A percentile compares a stretch with the other conserved stretches of the same genome.
Conservation (phyloP, 2,329 filamentous ascomycete species). For the Trichocomaceae sp. region DNA sequence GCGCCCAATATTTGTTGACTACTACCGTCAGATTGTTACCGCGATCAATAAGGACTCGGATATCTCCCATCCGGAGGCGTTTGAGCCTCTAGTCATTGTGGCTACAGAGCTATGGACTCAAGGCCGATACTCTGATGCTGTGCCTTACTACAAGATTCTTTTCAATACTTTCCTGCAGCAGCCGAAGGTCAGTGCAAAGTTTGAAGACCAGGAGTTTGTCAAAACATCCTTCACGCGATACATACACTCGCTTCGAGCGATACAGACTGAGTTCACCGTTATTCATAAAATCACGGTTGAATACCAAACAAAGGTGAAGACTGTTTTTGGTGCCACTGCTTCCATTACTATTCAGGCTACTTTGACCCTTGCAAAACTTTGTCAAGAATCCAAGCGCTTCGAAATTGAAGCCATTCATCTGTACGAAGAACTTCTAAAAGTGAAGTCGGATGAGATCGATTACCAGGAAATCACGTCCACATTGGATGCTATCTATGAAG, state of each 20-base stretch:
- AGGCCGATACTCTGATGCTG: conserved; percentile 32
- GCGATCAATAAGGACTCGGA: conserved; percentile 33
- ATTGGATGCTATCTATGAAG: conserved; percentile 34
- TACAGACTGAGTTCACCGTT: conserved; percentile 24
- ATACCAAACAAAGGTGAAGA: conserved; percentile 30
- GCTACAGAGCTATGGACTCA: conserved; percentile 35
- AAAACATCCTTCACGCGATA: conserved; percentile 31
- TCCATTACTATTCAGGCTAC: conserved; percentile 34
- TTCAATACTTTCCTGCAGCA: conserved; percentile 34
- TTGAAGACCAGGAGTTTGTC: conserved; percentile 30
- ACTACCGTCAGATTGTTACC: conserved; percentile 34
- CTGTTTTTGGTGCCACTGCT: conserved; percentile 28
- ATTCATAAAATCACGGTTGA: conserved; percentile 32
- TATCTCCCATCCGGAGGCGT: conserved; percentile 30
- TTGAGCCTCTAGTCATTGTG: conserved; percentile 34
- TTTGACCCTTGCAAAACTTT: conserved; percentile 30
- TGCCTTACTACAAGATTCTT: conserved; percentile 29
- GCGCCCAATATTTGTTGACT: conserved; percentile 32
- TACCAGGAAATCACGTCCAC: conserved; percentile 28
- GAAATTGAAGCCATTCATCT: conserved; percentile 30
- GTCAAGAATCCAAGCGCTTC: conserved; percentile 32
- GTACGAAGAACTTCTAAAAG: conserved; percentile 33
- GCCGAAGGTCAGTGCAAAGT: conserved; percentile 27
- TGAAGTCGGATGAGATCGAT: conserved; percentile 28
- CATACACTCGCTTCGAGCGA: conserved; percentile 29